phyloP scores from a whole-genome alignment of 1,284 basidiomycete genomes.

The Taiwanofungus camphoratus region DNA sequence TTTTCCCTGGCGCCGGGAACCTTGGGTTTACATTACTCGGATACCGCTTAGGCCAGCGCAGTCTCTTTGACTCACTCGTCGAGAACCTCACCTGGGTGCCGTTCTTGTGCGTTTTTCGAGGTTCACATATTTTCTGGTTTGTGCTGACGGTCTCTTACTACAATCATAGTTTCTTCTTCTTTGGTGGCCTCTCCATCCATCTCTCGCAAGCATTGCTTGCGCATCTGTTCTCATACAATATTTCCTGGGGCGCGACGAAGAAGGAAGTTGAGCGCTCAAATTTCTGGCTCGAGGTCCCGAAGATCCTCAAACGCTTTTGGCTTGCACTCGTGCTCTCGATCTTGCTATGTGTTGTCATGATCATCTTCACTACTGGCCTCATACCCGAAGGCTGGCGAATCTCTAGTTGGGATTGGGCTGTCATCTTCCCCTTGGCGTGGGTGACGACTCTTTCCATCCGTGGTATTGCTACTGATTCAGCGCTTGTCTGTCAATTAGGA shows the following conservation, averaged over 20 bases:
- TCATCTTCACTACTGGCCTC: constrained; percentile 45
- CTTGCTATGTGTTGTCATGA: constrained; percentile 43
- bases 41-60: constrained; percentile 67
- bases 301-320: constrained; percentile 72
- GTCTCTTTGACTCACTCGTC: constrained; percentile 43
- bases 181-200: constrained; percentile 72
- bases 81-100: constrained; percentile 76
- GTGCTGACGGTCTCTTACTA: constrained; percentile 10
- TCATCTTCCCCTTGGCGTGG: constrained; percentile 62
- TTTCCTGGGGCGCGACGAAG: constrained; percentile 75
- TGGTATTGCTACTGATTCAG: constrained; percentile 5
- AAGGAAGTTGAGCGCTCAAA: constrained; percentile 81
- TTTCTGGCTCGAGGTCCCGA: constrained; percentile 85
- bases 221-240: constrained; percentile 80
- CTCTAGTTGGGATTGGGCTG: constrained; percentile 54
- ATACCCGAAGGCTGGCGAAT: constrained; percentile 63
- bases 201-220: constrained; percentile 71
- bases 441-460: constrained; percentile 22
- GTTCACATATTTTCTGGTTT: constrained; percentile 3
- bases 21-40: constrained; percentile 66
- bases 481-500: constrained; percentile 34
- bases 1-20: constrained; percentile 73
- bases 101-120: constrained; percentile 59
- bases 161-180: constrained; percentile 72
- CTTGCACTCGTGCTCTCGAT: constrained; percentile 52